phyloP scores from a whole-genome alignment of 768 basidiomycete species.

The Lactarius evosmus region DNA sequence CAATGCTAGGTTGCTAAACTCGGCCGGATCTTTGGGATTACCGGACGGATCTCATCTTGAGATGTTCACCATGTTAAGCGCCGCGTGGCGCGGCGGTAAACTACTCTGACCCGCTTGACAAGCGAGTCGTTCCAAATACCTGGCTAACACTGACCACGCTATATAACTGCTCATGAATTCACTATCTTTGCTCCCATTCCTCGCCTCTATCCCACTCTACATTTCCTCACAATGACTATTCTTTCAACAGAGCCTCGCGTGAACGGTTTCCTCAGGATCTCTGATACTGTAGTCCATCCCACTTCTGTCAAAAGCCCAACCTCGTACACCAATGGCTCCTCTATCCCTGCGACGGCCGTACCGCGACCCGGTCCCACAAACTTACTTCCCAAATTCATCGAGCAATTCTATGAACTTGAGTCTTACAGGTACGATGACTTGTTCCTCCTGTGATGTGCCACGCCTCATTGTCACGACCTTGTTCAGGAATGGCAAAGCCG shows the following conservation, averaged over 20 bases:
- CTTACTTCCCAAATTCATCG: constrained; percentile 55
- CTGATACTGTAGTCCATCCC: neutral
- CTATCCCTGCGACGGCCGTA: neutral
- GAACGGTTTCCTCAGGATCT: constrained; percentile 12
- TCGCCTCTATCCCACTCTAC: neutral
- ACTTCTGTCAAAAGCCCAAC: constrained; percentile 4
- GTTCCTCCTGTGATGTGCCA: neutral
- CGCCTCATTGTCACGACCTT: constrained; percentile 15
- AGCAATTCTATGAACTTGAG: constrained; percentile 60
- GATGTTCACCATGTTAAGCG: neutral
- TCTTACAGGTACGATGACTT: constrained; percentile 50
- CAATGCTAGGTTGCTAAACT: too few species aligned
- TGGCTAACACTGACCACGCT: neutral
- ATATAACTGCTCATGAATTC: constrained; percentile 12
- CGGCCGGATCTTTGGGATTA: neutral
- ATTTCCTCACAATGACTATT: constrained; percentile 22
- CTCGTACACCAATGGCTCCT: neutral
- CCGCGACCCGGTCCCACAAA: constrained; percentile 25
- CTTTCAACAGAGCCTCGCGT: constrained; percentile 21
- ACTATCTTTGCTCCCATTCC: constrained; percentile 1
- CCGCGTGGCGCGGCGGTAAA: neutral
- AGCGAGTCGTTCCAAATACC: too few species aligned
- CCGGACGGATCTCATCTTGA: neutral
- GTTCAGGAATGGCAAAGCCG: constrained; percentile 55
- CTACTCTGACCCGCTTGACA: too few species aligned